Evolutionary conservation across 23 red algal species (phyloP), one percentile per base, ranked within the genome.

Genomic region (Agarophyton chilense): DNA sequence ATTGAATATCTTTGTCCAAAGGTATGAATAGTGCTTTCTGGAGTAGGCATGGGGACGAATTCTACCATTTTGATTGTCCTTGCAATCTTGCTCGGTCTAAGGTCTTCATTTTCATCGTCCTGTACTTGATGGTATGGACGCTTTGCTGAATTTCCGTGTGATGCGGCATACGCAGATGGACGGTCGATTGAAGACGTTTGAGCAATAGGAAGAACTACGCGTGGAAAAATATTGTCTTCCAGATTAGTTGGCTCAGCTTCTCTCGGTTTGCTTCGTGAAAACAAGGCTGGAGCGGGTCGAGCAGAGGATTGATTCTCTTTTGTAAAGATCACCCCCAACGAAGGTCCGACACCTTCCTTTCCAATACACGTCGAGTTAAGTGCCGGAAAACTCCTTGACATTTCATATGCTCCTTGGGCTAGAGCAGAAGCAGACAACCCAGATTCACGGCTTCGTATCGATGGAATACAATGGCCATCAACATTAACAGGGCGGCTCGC

Each of bases 11-110:
- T 25, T 29, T 65, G 60, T 65, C 60, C 60, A 65, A 65, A 65
- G 60, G 60, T 33, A 24, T 49, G 21, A 49, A 74, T 74, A 18
- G 68, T 74, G 21, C 21, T 3, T 21, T 47, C 68, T 6, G 68
- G 68, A 46, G 68, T 74, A 24, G 68, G 68, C 41, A 74, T 74
- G 3, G 68, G 40, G n/a, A 24, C 38, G 68, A 74, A 74, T 47
- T 74, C 43, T 32, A 74, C 68, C 39, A 47, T 26, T 10, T 49
- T 26, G 2, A 4, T 5, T 43, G 1, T 74, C 17, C 18, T 74
- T 24, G 9, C 39, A 47, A 74, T 49, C 68, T 74, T 74, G 26
- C 43, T 6, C 21, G 68, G 68, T 24, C 68, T 43, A 24, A 26
- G 40, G 32, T 65, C 60, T 65, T 65, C 31, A 8, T 33, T 11